A percentile compares a stretch with the other conserved stretches of the same genome.
Evolutionary conservation across 495 filamentous ascomycete species (phyloP).

Genomic region (Trichoderma reesei): DNA sequence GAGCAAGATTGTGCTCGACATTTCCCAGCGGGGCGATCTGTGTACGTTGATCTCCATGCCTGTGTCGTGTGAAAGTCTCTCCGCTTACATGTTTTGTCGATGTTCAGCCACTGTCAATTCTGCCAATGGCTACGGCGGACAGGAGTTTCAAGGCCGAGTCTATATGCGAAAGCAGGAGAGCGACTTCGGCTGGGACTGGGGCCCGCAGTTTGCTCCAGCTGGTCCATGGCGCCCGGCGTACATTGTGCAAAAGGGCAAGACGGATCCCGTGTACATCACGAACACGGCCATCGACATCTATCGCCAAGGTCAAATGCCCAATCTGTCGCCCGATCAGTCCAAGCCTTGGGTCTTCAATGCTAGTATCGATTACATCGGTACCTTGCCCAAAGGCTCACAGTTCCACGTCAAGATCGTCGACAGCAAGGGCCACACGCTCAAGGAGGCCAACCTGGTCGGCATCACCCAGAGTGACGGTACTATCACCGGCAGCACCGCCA

Average conservation of each 20-base stretch:
- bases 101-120: slow-evolving; percentile 20
- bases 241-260: slow-evolving; percentile 42
- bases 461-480: slow-evolving; percentile 35
- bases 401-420: slow-evolving; percentile 47
- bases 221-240: slow-evolving; percentile 56
- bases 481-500: slow-evolving; percentile 44
- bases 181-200: slow-evolving; percentile 65
- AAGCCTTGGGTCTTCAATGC: slow-evolving; percentile 61
- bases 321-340: slow-evolving; percentile 48
- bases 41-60: slow-evolving; percentile 12
- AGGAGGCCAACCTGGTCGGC: slow-evolving; percentile 33
- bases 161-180: slow-evolving; percentile 61
- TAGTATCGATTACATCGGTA: slow-evolving; percentile 53
- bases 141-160: slow-evolving; percentile 26
- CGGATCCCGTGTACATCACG: slow-evolving; percentile 38
- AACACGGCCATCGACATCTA: slow-evolving; percentile 55
- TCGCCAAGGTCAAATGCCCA: slow-evolving; percentile 51
- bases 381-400: slow-evolving; percentile 34
- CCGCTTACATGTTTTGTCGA: slow-evolving; percentile 42
- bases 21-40: not conserved
- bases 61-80: slow-evolving; percentile 27
- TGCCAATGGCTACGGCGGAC: not conserved
- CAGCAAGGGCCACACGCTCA: slow-evolving; percentile 32
- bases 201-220: slow-evolving; percentile 54
- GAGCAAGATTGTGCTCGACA: slow-evolving; percentile 35